phyloP scores from a whole-genome alignment of 345 rosid species.

The Eucalyptus brandiana region DNA sequence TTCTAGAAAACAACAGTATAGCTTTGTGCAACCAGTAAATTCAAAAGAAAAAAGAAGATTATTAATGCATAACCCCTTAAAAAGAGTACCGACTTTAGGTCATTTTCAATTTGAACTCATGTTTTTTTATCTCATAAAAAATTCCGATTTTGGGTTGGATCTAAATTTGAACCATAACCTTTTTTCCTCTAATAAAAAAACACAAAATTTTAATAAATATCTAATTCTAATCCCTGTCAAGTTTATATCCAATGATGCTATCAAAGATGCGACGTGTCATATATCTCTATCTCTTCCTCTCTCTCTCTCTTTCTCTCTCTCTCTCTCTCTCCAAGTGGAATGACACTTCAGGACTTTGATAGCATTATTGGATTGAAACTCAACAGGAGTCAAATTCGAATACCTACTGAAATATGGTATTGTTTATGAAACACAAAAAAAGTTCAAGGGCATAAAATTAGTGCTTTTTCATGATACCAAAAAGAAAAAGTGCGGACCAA shows the following conservation, averaged over 20 bases:
- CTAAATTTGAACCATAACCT: neutral
- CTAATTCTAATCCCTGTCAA: accelerated
- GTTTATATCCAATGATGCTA: neutral
- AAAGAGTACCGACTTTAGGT: neutral
- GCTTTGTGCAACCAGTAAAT: neutral
- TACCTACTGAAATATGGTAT: neutral
- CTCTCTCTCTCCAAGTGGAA: neutral
- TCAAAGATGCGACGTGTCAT: neutral
- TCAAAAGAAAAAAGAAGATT: neutral
- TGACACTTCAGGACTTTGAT: neutral
- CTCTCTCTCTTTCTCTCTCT: too few relatives aligned
- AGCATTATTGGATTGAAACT: neutral
- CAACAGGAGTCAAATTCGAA: neutral
- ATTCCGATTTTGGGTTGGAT: neutral
- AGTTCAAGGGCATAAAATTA: neutral
- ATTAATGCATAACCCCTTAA: neutral
- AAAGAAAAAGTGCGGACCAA: neutral
- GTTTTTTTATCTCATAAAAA: neutral
- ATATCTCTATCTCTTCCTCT: neutral
- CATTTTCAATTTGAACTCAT: neutral
- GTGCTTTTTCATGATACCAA: neutral
- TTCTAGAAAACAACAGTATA: neutral
- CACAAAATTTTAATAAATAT: neutral
- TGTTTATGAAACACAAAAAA: neutral
- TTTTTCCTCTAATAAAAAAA: neutral